Base-by-base conservation (phyloP, 768 basidiomycete species). In the Russula earlei region DNA sequence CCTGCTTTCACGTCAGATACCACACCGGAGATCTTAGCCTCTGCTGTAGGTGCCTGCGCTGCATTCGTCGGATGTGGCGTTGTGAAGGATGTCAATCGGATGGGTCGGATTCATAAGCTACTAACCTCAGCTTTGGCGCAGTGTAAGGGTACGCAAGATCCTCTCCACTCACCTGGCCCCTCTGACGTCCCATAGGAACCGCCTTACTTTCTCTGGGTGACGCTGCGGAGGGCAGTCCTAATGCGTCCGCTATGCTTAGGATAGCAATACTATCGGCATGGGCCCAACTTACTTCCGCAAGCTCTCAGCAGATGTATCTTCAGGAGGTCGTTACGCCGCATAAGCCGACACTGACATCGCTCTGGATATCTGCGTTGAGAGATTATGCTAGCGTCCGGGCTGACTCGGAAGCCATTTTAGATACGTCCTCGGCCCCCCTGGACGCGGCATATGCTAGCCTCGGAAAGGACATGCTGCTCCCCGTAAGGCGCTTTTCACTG, bases 1-100 rank as follows among this genome's bases (percentile, higher is more conserved):
- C 95, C 96, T 0, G 93, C 94, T 0, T 98, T 99, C 66, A 92
- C 91, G 1, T 78, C 91, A 0, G 96, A 98, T 66, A 91, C 93
- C 0, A 91, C 92, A 0, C 95, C 95, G 0, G 95, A 99, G 67
- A 94, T 98, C 31, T 66, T 97, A 38, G 90, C 94, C 0, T 85
- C 89, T 24, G 95, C 93, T 1, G 84, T 98, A 17, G 83, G 92
- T 65, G 87, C 92, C 10, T 97, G 95, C 63, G 96, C 95, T 2
- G 79, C 92, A 8, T 98, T 95, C 64, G 91, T 98, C 8, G 93
- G 95, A 1, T 91, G 88, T 64, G 95, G 96, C 8, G 84, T 97
- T 15, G 87, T 96, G 24, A 93, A 89, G 67, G 91, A 97, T 68
- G 79, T 94, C 4, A 72, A 72, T 42, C 77, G 90, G 55, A 97